A percentile compares a stretch with the other conserved stretches of the same genome.
phyloP scores from a whole-genome alignment of 2,329 filamentous ascomycete species.

The Claviceps maximensis region DNA sequence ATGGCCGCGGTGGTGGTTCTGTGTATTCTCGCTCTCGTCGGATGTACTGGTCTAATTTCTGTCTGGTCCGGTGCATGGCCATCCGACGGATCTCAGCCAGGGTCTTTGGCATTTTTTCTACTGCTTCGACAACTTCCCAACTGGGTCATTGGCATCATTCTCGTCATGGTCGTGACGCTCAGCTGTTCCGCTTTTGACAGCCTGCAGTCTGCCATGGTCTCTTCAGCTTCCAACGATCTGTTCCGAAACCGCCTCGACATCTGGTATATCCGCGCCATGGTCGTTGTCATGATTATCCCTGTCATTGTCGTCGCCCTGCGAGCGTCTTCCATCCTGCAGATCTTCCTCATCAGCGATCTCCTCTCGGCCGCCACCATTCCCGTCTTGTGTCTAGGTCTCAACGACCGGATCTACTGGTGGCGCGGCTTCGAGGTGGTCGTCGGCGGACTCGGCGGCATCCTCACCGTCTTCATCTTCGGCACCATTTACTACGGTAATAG shows the following conservation, averaged over 20 bases:
- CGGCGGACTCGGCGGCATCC: slow-evolving; percentile 62
- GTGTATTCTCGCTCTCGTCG: slow-evolving; percentile 59
- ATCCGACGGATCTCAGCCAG: slow-evolving; percentile 41
- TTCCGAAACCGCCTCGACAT: slow-evolving; percentile 72
- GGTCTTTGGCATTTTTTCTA: slow-evolving; percentile 62
- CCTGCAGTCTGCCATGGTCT: slow-evolving; percentile 72
- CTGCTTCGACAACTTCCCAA: slow-evolving; percentile 57
- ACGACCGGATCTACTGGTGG: slow-evolving; percentile 60
- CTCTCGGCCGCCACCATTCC: slow-evolving; percentile 66
- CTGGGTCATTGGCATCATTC: slow-evolving; percentile 72
- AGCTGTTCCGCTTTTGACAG: slow-evolving; percentile 70
- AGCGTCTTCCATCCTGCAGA: slow-evolving; percentile 62
- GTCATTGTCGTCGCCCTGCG: slow-evolving; percentile 61
- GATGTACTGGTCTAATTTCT: slow-evolving; percentile 59
- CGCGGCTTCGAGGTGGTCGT: slow-evolving; percentile 69
- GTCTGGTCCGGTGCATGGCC: slow-evolving; percentile 65
- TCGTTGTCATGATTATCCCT: slow-evolving; percentile 62
- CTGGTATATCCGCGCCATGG: slow-evolving; percentile 55
- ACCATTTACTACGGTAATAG: slow-evolving; percentile 63
- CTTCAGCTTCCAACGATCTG: slow-evolving; percentile 70
- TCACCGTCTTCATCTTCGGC: slow-evolving; percentile 73
- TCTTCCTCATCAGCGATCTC: slow-evolving; percentile 71
- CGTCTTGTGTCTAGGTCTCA: slow-evolving; percentile 59
- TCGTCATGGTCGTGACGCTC: slow-evolving; percentile 68
- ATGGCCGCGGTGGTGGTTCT: slow-evolving; percentile 53